A percentile compares a stretch with the other conserved stretches of the same genome.
phyloP scores from a whole-genome alignment of 345 rosid species.

The Sonneratia caseolaris region DNA sequence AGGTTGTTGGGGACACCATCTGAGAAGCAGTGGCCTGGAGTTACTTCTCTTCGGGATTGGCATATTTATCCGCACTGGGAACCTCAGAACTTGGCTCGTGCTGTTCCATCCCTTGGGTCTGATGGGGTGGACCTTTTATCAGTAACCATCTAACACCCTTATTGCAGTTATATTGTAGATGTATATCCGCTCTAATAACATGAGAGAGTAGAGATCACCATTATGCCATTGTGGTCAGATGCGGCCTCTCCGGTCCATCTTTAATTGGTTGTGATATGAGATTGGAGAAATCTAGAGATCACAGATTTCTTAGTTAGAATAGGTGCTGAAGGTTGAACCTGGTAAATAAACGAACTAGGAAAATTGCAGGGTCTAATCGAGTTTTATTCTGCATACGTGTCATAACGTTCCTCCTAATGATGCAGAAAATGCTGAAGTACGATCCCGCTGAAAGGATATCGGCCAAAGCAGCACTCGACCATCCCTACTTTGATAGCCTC shows the following conservation, averaged over 20 bases:
- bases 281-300: background rate
- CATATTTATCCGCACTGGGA: constrained; percentile 87
- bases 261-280: background rate
- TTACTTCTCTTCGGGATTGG: constrained; percentile 73
- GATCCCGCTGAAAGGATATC: constrained; percentile 83
- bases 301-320: no score
- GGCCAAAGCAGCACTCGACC: constrained; percentile 83
- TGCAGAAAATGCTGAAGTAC: constrained; percentile 76
- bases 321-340: background rate
- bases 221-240: background rate
- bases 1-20: constrained; percentile 89
- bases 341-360: background rate
- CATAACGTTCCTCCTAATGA: constrained; percentile 5
- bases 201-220: background rate
- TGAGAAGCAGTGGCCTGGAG: constrained; percentile 86
- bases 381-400: background rate
- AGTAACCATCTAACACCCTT: constrained; percentile 24
- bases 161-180: no score
- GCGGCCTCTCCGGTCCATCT: background rate
- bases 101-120: constrained; percentile 61
- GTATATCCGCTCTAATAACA: background rate
- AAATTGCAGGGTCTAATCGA: background rate
- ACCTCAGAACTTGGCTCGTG: constrained; percentile 55
- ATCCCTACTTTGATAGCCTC: constrained; percentile 76
- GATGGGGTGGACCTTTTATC: constrained; percentile 83